A percentile compares a stretch with the other conserved stretches of the same genome.
Evolutionary conservation across 129 eudicot genomes (phyloP).

Genomic region (Lactuca saligna): DNA sequence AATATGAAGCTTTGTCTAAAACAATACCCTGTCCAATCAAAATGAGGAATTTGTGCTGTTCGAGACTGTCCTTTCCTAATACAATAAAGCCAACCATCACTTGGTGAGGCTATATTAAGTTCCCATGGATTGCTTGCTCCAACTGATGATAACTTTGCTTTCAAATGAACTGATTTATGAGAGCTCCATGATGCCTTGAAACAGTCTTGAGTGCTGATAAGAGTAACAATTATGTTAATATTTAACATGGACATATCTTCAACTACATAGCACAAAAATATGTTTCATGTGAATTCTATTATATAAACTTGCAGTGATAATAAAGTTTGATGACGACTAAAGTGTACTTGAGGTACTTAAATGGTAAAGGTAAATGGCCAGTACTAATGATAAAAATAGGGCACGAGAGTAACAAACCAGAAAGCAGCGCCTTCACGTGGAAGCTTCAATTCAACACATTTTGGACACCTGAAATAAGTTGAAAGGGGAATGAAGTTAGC

Average conservation of each 20-base stretch:
- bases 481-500: not conserved
- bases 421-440: constrained; percentile 92
- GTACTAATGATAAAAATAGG: constrained; percentile 5
- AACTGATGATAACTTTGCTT: constrained; percentile 55
- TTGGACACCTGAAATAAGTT: constrained; percentile 65
- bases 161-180: constrained; percentile 78
- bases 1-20: not conserved
- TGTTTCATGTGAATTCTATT: too few species aligned
- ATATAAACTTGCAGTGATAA: not conserved
- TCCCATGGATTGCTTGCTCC: constrained; percentile 46
- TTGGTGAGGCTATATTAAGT: constrained; percentile 40
- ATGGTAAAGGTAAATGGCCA: not conserved
- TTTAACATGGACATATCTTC: not conserved
- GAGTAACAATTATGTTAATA: constrained; percentile 16
- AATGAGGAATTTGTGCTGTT: constrained; percentile 74
- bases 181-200: constrained; percentile 93
- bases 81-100: constrained; percentile 87
- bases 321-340: not conserved
- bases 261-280: not conserved
- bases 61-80: constrained; percentile 87
- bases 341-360: not conserved
- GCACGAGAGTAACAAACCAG: constrained; percentile 57
- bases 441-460: constrained; percentile 81
- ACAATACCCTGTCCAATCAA: constrained; percentile 96
- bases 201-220: constrained; percentile 81